Conservation (phyloP, 2,329 filamentous ascomycete species). For the Pezizomycotina sp. region DNA sequence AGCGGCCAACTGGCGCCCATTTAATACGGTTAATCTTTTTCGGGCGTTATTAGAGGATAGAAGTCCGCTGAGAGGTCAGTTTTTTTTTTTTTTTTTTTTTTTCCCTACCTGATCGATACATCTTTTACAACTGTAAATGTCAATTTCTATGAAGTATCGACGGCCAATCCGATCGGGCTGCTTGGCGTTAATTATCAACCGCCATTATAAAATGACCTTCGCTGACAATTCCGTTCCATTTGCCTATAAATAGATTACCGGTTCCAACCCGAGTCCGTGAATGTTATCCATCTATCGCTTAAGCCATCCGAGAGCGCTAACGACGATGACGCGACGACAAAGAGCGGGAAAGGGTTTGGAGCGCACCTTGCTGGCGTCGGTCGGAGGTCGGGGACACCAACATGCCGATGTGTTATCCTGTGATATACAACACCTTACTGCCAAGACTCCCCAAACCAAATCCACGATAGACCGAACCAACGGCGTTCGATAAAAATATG, state of each 20-base stretch:
- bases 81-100: too few species aligned
- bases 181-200: not conserved
- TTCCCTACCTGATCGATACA: too few species aligned
- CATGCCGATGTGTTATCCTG: constrained; percentile 26
- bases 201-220: too few species aligned
- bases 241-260: constrained; percentile 21
- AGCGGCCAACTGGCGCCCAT: constrained; percentile 13
- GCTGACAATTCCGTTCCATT: not conserved
- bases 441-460: too few species aligned
- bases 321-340: constrained; percentile 25
- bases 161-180: not conserved
- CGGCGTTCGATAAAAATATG: too few species aligned
- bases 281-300: constrained; percentile 26
- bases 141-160: not conserved
- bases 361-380: constrained; percentile 11
- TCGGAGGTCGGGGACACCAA: constrained; percentile 17
- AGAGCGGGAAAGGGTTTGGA: constrained; percentile 22
- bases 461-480: too few species aligned
- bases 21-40: constrained; percentile 15
- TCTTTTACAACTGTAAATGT: constrained; percentile 5
- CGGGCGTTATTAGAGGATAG: constrained; percentile 14
- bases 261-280: constrained; percentile 23
- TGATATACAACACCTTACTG: too few species aligned
- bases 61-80: constrained; percentile 15
- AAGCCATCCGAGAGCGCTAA: constrained; percentile 23